Evolutionary conservation across 2,329 filamentous ascomycete species (phyloP), one percentile per base, ranked within the genome.

Genomic region (Trichoderma endophyticum): DNA sequence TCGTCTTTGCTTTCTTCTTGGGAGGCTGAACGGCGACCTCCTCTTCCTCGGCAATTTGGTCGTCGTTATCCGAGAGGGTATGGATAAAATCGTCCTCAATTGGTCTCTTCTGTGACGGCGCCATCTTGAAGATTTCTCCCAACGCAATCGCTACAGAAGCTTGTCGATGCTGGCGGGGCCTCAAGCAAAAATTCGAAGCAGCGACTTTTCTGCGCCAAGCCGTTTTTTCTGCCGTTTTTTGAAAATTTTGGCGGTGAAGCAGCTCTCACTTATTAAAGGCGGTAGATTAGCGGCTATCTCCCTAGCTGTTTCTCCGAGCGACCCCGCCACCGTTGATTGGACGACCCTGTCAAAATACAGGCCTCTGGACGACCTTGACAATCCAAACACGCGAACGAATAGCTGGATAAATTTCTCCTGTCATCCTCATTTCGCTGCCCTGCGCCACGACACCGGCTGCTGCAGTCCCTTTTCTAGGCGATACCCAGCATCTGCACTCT

Each of bases 41-140:
- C 81, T 89, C 83, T 82, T 90, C 84, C 77, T 89, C 81, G 81
- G 86, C 70, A 70, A 83, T 80, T 14, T 84, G 79, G 18, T 86
- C 85, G 51, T 89, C 88, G 73, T 87, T 86, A 77, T 90, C 88
- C 66, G 87, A 88, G 70, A 90, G 84, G 15, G 88, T 90, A 74
- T 85, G 84, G 73, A 90, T 83, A 72, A 90, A 90, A 71, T 90
- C 88, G 76, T 89, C 87, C 71, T 85, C 83, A 61, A 82, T 78
- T 14, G 82, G 79, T 75, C 87, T 87, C 74, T 86, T 83, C 74
- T 88, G 88, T 57, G 81, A 80, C 71, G 84, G 84, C 60, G 84
- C 83, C 85, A 87, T 87, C 60, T 75, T 82, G 74, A 59, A 32
- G 51, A 43, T 30, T 24, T 9, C 26, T 71, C 14, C 48, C 59